Evolutionary conservation across 345 rosid species (phyloP), one percentile per base, ranked within the genome.

Genomic region (Eutrema japonicum): DNA sequence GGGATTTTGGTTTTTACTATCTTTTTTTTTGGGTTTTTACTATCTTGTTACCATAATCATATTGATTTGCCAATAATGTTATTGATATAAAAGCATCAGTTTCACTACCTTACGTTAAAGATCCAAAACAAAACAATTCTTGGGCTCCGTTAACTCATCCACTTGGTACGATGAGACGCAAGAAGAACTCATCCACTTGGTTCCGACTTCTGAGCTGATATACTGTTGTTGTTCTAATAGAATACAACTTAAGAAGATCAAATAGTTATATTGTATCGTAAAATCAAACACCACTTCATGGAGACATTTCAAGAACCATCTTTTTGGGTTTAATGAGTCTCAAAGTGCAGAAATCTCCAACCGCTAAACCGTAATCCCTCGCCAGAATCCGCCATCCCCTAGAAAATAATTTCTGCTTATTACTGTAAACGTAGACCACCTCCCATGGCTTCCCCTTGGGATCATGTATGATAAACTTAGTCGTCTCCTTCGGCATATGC

Each of bases 61-160:
- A 58, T 74, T 50, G 61, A 38, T 67, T n/a, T 59, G 13, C 55
- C 27, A 66, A 50, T 74, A 73, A 64, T 27, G 22, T 37, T 64
- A 36, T 64, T 73, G 7, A 54, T 43, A 48, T 16, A n/a, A 55
- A 65, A 73, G 42, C 66, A 73, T 14, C 57, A 36, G 64, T 73
- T 73, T 64, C 70, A 73, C 32, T 55, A 47, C 49, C 71, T 45
- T 46, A 53, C 4, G 4, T 18, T 18, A 18, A 52, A 50, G 35
- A 71, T 71, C 22, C 49, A 37, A 14, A 59, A 3, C 2, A 5
- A 54, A 32, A 33, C 27, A 26, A 18, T 22, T 57, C 11, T 57
- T 45, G 16, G 26, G 36, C 36, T 27, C 51, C 50, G 3, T 3
- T 47, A 10, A 40, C 4, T 10, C 45, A 41, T 41, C n/a, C 6